A percentile compares a stretch with the other conserved stretches of the same genome.
Evolutionary conservation across 169 alveolate genomes (phyloP).

Genomic region (Plasmodium knowlesi): DNA sequence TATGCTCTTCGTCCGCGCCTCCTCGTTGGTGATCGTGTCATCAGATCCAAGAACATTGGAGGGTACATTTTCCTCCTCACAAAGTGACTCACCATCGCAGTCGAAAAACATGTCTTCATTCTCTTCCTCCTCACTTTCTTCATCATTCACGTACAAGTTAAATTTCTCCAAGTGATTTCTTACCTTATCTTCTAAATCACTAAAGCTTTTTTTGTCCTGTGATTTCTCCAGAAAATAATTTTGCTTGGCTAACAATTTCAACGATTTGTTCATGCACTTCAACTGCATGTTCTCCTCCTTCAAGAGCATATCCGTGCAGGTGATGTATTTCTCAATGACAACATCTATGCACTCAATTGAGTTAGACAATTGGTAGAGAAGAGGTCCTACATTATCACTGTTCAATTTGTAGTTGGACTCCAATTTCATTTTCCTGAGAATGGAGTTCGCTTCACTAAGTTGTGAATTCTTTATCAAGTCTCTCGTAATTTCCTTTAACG

Average conservation of each 20-base stretch:
- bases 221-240: conserved; percentile 85
- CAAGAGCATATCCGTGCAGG: conserved; percentile 74
- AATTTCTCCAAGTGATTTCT: conserved; percentile 16
- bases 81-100: conserved; percentile 60
- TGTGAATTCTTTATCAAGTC: conserved; percentile 78
- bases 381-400: not conserved
- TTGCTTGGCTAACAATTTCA: conserved; percentile 78
- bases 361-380: conserved; percentile 3
- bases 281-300: conserved; percentile 78
- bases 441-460: conserved; percentile 62
- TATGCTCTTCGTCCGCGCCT: not conserved
- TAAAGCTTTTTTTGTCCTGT: conserved; percentile 52
- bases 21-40: not conserved
- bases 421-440: conserved; percentile 76
- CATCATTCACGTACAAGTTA: conserved; percentile 11
- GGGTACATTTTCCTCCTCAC: conserved; percentile 1
- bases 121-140: conserved; percentile 35
- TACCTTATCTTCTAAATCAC: conserved; percentile 33
- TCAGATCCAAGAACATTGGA: not conserved
- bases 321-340: conserved; percentile 61
- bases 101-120: conserved; percentile 67
- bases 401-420: conserved; percentile 21
- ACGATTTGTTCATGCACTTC: conserved; percentile 75
- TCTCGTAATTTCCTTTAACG: conserved; percentile 79
- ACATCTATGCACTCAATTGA: conserved; percentile 43